Evolutionary conservation across 2,329 filamentous ascomycete species (phyloP).

Genomic region (Colletotrichum karsti): DNA sequence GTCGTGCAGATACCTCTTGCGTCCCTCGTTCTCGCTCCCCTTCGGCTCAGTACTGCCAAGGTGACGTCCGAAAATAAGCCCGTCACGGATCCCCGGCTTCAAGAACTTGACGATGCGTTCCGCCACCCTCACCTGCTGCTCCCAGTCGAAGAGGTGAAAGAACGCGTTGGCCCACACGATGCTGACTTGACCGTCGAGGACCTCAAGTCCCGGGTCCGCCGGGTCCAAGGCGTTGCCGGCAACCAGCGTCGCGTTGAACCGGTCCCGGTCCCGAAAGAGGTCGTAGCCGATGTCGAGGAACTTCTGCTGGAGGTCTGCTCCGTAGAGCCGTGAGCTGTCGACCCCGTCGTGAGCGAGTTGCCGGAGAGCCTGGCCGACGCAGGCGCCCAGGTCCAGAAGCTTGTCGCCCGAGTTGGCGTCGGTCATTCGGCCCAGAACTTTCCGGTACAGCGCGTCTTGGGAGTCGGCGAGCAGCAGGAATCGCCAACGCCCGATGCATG

Average conservation of each 20-base stretch:
- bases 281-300: constrained; percentile 69
- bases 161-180: constrained; percentile 59
- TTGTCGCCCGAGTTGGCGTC: constrained; percentile 46
- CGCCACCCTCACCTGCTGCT: constrained; percentile 54
- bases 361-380: constrained; percentile 59
- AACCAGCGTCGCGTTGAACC: constrained; percentile 56
- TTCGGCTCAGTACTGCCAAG: constrained; percentile 48
- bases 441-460: constrained; percentile 50
- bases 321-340: constrained; percentile 55
- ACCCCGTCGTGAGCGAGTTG: constrained; percentile 60
- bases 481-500: constrained; percentile 59
- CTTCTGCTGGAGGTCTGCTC: constrained; percentile 55
- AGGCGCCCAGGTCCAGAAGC: constrained; percentile 60
- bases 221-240: constrained; percentile 58
- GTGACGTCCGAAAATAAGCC: constrained; percentile 61
- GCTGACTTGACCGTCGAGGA: constrained; percentile 49
- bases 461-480: constrained; percentile 54
- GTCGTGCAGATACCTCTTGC: constrained; percentile 53
- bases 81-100: constrained; percentile 50
- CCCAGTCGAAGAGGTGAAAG: constrained; percentile 59
- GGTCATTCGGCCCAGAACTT: constrained; percentile 51
- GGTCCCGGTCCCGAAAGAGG: constrained; percentile 67
- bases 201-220: constrained; percentile 42
- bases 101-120: constrained; percentile 55
- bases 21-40: constrained; percentile 34